Evolutionary conservation across 2,329 filamentous ascomycete genomes (phyloP).

Genomic region (Aspergillus tubingensis): DNA sequence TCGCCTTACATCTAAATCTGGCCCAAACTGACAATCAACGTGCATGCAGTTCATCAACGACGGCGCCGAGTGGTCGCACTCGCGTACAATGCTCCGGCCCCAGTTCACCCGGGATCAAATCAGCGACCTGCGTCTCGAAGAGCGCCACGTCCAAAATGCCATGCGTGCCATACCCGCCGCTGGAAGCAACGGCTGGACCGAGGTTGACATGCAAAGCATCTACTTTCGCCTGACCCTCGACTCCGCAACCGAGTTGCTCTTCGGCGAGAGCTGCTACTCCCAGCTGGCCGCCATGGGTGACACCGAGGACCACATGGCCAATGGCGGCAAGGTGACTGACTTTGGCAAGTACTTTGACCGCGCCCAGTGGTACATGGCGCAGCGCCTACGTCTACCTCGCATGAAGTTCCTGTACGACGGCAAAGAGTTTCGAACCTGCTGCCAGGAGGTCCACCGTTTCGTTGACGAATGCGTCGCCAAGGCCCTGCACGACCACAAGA

Average conservation of each 20-base stretch:
- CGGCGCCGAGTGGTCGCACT: constrained; percentile 73
- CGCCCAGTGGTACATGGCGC: constrained; percentile 32
- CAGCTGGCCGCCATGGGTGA: constrained; percentile 37
- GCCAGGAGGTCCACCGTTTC: constrained; percentile 20
- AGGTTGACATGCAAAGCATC: constrained; percentile 71
- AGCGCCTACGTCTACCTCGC: constrained; percentile 20
- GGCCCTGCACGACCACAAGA: constrained; percentile 24
- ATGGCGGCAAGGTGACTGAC: constrained; percentile 6
- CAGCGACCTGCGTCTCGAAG: constrained; percentile 78
- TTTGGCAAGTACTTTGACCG: constrained; percentile 40
- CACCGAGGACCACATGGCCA: constrained; percentile 33
- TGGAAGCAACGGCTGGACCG: constrained; percentile 49
- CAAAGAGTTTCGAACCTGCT: constrained; percentile 16
- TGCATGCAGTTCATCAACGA: constrained; percentile 62
- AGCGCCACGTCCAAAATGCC: constrained; percentile 72
- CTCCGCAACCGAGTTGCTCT: constrained; percentile 80
- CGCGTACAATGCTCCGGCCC: constrained; percentile 77
- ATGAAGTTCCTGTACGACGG: constrained; percentile 24
- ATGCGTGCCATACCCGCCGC: constrained; percentile 66
- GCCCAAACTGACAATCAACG: constrained; percentile 1
- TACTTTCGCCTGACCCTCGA: constrained; percentile 87
- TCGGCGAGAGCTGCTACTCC: constrained; percentile 72
- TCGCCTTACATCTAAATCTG: not conserved
- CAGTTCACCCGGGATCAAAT: constrained; percentile 86
- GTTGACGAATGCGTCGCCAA: constrained; percentile 25